Evolutionary conservation across 2,329 filamentous ascomycete genomes (phyloP).

Genomic region (Claviceps sp.): DNA sequence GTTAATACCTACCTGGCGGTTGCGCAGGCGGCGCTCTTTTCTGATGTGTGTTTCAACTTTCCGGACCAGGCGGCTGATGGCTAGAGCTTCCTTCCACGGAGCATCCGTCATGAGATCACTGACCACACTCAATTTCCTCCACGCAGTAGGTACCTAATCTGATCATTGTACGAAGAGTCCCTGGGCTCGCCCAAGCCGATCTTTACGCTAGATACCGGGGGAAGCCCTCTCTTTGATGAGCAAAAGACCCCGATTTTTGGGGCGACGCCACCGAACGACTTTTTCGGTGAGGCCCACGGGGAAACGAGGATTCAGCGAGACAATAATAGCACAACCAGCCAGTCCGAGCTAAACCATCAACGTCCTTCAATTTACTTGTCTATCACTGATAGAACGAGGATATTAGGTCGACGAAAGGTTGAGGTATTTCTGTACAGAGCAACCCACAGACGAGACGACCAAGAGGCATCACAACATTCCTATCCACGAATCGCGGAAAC

Average conservation of each 20-base stretch:
- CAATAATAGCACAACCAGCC: neutral
- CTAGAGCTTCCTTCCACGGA: neutral
- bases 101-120: slow-evolving; percentile 4
- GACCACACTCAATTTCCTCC: neutral
- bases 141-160: neutral
- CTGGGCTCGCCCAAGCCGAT: neutral
- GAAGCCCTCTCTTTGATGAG: neutral
- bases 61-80: too few relatives aligned
- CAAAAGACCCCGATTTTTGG: neutral
- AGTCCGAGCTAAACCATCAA: neutral
- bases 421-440: too few relatives aligned
- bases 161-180: neutral
- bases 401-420: too few relatives aligned
- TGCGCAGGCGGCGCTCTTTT: neutral
- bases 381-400: too few relatives aligned
- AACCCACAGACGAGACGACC: too few relatives aligned
- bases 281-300: slow-evolving; percentile 1
- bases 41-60: too few relatives aligned
- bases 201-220: neutral
- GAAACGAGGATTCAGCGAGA: neutral
- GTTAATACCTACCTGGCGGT: neutral
- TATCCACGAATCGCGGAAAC: neutral
- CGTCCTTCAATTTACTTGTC: neutral
- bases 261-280: neutral
- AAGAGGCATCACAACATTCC: neutral